Conservation (phyloP, 768 basidiomycete genomes). For the Trametes cubensis region DNA sequence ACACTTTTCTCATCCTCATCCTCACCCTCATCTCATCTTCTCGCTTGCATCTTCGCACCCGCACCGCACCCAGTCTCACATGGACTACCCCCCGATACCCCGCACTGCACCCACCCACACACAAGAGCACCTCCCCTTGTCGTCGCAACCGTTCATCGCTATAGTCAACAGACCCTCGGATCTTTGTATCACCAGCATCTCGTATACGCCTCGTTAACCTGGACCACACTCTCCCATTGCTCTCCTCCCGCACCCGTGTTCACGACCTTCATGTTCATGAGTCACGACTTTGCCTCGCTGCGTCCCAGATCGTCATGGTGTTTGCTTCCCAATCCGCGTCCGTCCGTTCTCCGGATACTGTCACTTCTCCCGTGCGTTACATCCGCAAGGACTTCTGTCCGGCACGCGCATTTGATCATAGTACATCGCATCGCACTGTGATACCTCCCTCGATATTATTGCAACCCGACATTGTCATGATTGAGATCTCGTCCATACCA, state of each 20-base stretch:
- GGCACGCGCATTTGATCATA: no score
- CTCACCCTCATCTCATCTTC: background rate
- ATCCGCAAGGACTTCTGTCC: no score
- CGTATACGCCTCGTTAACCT: background rate
- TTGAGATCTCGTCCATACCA: no score
- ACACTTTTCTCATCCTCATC: background rate
- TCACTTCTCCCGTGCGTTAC: no score
- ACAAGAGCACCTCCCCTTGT: constrained; percentile 12
- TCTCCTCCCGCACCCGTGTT: background rate
- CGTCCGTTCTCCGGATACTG: no score
- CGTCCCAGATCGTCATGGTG: no score
- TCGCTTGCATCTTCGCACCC: constrained; percentile 10
- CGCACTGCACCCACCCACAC: background rate
- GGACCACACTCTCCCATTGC: constrained; percentile 3
- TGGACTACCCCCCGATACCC: constrained; percentile 17
- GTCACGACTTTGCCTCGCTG: background rate
- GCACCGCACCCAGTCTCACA: constrained; percentile 1
- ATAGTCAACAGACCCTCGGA: constrained; percentile 7
- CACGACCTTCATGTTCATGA: constrained; percentile 14
- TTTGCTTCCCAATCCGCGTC: no score
- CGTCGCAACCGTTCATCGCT: constrained; percentile 24
- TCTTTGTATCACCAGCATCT: constrained; percentile 26
- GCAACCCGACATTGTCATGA: no score
- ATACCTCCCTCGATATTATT: no score
- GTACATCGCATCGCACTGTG: no score